Evolutionary conservation across 192 early-diverging fungal species (phyloP).

Genomic region (Podochytrium sp.): DNA sequence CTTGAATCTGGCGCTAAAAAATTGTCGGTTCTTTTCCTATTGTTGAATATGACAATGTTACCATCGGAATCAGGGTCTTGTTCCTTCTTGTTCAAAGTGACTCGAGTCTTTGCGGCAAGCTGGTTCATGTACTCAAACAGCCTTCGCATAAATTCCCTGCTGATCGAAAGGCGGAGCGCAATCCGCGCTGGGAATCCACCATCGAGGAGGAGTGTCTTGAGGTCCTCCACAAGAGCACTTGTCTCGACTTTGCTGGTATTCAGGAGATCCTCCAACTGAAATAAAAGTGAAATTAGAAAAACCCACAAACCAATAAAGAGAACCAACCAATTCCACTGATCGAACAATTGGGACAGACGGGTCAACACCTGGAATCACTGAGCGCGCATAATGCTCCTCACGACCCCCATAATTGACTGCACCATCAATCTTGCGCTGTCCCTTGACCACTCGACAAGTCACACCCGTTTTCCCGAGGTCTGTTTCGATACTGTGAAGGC

Average conservation of each 20-base stretch:
- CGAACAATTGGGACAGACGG: too few relatives aligned
- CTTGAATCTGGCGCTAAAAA: background rate
- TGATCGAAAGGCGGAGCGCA: background rate
- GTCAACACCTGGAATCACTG: background rate
- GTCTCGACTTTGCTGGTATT: background rate
- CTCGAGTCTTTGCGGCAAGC: background rate
- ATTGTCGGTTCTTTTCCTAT: background rate
- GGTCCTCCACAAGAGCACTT: background rate
- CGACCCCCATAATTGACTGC: background rate
- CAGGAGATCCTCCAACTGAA: background rate
- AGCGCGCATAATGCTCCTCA: background rate
- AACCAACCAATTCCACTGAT: background rate
- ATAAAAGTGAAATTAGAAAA: background rate
- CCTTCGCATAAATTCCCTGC: background rate
- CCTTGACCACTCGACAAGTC: background rate
- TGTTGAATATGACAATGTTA: too few relatives aligned
- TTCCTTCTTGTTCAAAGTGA: background rate
- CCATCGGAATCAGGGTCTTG: too few relatives aligned
- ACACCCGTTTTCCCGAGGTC: background rate
- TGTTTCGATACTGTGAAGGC: background rate
- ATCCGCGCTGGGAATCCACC: background rate
- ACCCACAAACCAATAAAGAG: background rate
- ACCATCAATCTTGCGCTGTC: background rate
- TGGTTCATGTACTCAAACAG: background rate
- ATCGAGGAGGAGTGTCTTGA: background rate